phyloP scores from a whole-genome alignment of 345 rosid species.

The Brassica juncea region DNA sequence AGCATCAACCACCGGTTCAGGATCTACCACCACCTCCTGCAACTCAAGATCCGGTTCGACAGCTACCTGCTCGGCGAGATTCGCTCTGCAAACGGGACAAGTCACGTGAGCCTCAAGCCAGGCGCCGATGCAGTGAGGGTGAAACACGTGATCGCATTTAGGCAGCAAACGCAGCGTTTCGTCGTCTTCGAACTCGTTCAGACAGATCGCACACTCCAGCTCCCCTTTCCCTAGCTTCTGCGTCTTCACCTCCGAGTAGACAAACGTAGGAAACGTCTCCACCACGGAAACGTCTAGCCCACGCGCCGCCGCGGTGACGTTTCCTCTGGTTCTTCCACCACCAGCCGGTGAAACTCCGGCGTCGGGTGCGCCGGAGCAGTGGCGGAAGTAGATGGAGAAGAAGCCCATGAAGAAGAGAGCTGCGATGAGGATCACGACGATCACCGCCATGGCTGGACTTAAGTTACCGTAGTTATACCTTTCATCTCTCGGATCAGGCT shows the following conservation, averaged over 20 bases:
- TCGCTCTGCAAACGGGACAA: conserved; percentile 91
- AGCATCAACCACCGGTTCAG: conserved; percentile 28
- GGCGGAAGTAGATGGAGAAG: conserved; percentile 90
- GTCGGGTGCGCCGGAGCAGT: conserved; percentile 43
- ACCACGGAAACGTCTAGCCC: neutral
- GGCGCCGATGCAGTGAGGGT: conserved; percentile 81
- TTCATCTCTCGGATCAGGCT: neutral
- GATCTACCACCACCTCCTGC: neutral
- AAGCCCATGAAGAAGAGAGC: conserved; percentile 85
- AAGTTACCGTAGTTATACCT: conserved; percentile 42
- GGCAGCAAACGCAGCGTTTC: conserved; percentile 96
- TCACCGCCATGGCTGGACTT: conserved; percentile 81
- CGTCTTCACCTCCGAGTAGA: conserved; percentile 39
- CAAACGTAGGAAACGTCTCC: neutral
- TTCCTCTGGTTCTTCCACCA: neutral
- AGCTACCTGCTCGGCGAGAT: conserved; percentile 48
- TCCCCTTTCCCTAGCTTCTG: conserved; percentile 81
- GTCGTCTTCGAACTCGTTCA: conserved; percentile 84
- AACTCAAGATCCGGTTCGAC: conserved; percentile 40
- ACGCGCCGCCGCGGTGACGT: neutral
- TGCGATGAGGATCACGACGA: conserved; percentile 65
- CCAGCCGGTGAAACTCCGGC: neutral
- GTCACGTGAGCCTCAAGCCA: conserved; percentile 88
- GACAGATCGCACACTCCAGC: conserved; percentile 90
- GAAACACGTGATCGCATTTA: conserved; percentile 90